phyloP scores from a whole-genome alignment of 345 rosid species.

The Brassica juncea region DNA sequence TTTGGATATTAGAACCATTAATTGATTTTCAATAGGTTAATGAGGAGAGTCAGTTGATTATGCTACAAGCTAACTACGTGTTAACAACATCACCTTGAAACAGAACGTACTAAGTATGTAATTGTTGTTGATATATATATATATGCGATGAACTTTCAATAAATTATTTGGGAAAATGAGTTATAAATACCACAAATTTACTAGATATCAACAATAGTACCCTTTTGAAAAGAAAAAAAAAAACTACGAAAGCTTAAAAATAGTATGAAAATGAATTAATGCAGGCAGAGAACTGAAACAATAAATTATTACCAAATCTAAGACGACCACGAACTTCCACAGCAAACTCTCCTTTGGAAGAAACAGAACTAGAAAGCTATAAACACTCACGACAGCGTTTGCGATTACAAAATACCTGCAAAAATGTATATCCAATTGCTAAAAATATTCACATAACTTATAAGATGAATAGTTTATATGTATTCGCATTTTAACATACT shows the following conservation, averaged over 20 bases:
- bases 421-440: background rate
- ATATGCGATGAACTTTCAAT: background rate
- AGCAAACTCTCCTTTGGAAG: constrained; percentile 58
- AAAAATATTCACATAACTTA: background rate
- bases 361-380: constrained; percentile 64
- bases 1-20: background rate
- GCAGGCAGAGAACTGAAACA: background rate
- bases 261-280: background rate
- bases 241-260: background rate
- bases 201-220: background rate
- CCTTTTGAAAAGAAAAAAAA: background rate
- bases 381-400: constrained; percentile 57
- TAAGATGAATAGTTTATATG: background rate
- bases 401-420: constrained; percentile 78
- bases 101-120: background rate
- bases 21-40: background rate
- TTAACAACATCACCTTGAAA: background rate
- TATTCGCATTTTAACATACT: constrained; percentile 40
- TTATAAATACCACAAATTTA: background rate
- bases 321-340: constrained; percentile 59
- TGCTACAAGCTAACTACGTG: background rate
- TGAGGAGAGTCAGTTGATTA: background rate
- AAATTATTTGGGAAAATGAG: background rate
- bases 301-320: constrained; percentile 58
- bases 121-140: background rate